Percentiles rank a stretch among this genome's conserved stretches.
phyloP scores from a whole-genome alignment of 345 rosid genomes.

The Citrus australasica region DNA sequence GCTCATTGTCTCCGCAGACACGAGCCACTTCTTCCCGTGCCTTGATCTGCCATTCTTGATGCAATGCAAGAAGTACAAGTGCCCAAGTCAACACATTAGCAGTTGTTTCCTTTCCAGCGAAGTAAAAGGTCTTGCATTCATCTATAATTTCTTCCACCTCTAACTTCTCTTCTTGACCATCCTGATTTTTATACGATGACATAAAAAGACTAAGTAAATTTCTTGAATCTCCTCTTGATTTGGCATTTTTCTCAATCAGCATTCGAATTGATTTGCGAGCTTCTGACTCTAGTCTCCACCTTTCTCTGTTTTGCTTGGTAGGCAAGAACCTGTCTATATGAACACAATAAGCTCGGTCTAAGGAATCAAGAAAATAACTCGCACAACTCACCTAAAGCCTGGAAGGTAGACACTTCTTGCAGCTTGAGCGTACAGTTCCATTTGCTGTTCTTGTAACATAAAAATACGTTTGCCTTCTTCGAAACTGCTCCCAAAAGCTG shows the following conservation, averaged over 20 bases:
- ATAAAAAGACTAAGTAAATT: constrained; percentile 56
- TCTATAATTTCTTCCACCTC: constrained; percentile 68
- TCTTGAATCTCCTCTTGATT: constrained; percentile 29
- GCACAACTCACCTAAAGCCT: constrained; percentile 56
- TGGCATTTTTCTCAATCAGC: constrained; percentile 42
- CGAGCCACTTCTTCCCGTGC: constrained; percentile 64
- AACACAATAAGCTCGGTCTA: background rate
- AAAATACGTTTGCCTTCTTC: constrained; percentile 76
- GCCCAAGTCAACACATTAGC: constrained; percentile 71
- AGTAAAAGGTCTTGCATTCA: constrained; percentile 86
- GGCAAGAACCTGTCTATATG: constrained; percentile 55
- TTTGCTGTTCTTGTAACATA: constrained; percentile 64
- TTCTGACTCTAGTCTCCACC: constrained; percentile 66
- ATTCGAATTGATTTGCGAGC: constrained; percentile 51
- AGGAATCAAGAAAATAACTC: background rate
- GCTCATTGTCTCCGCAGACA: constrained; percentile 29
- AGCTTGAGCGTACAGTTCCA: constrained; percentile 49
- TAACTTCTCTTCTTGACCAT: constrained; percentile 58
- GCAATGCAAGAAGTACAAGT: constrained; percentile 54
- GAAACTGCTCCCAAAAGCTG: constrained; percentile 82
- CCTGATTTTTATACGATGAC: constrained; percentile 45
- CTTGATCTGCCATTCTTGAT: constrained; percentile 80
- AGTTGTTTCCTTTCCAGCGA: constrained; percentile 84
- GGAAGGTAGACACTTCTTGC: constrained; percentile 65
- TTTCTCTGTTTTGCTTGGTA: constrained; percentile 68